Base-by-base conservation (phyloP, 257 asterid species). In the Gentiana macrophylla region DNA sequence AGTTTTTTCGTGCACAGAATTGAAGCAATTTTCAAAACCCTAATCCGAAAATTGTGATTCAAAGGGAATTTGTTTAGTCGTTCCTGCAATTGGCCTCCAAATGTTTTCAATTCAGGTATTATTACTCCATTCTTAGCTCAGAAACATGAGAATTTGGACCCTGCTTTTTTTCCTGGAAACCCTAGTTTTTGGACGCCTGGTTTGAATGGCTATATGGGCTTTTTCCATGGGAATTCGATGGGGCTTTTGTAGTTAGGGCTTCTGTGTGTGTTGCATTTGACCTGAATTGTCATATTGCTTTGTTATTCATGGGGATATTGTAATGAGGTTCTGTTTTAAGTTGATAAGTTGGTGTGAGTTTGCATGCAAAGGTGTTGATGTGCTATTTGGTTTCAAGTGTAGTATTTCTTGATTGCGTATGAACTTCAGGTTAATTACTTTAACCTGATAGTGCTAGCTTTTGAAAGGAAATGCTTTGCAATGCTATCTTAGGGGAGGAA, bases 11-110 rank as follows among this genome's bases (percentile, higher is more conserved):
- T 45, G 63, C 70, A 49, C 60, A 12, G 37, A 65, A 49, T 70
- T 66, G 74, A 70, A 65, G 75, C 56, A 64, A 24, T 61, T 41
- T 68, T 59, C 70, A 70, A 77, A 78, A 78, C 84, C 84, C 84
- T 78, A 78, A 72, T 65, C 71, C 34, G 6, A 63, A 53, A 62
- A 54, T 62, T 36, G 67, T 52, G 37, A 53, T n/a, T 49, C 49
- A 24, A 49, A 71, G 76, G 49, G 71, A 49, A 50, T 54, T 60
- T 32, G 34, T 53, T 66, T 47, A 24, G 57, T 48, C 10, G 49
- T 66, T 63, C 34, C 59, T 43, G 35, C 60, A 69, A 74, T 74
- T 69, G 59, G 15, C 8, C 52, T 12, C 24, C 32, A 3, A 32
- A 2, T 56, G 53, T 56, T 57, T 33, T 37, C 64, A 73, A 66